Evolutionary conservation across 768 basidiomycete species (phyloP), one percentile per base, ranked within the genome.

Genomic region (Rhodosporidiobolus odoratus): DNA sequence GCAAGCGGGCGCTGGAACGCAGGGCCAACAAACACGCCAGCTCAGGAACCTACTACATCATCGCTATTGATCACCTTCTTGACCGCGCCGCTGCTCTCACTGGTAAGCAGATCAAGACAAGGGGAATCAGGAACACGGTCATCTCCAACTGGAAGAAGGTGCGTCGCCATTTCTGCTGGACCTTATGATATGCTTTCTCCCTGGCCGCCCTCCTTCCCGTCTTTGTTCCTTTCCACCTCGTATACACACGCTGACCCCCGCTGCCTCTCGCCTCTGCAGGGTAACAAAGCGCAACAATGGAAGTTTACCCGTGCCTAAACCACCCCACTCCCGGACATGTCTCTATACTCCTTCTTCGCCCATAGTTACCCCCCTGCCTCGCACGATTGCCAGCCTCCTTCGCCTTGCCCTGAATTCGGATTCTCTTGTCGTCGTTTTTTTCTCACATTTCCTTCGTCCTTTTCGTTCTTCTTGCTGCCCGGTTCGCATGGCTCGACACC

Each of bases 31-130:
- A 66, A 23, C 35, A 47, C 45, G 21, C 23, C 34, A 17, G 15
- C 32, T 34, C 32, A 5, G 69, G 66, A 8, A 63, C 64, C 15
- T 69, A 52, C 48, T 68, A 68, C 67, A 53, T 69, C 41, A 19
- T 62, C n/a, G 25, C 64, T 12, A 52, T 57, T 52, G 72, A 73
- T 48, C 72, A 73, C 52, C 45, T 73, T 15, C 52, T 73, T 38
- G 72, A 73, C 62, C 64, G 64, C 54, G 40, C 64, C 16, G 64
- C 64, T 1, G 68, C 68, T 1, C 61, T 73, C 12, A 69, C 68
- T 3, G 68, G 65, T 27, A 60, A 69, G 45, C 21, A 13, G 17
- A 54, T 73, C 58, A 62, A 30, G 48, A 45, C 59, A 2, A 54
- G 62, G 19, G 65, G 65, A 0, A 63, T 69, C 53, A 60, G 32